Evolutionary conservation across 495 filamentous ascomycete genomes (phyloP).

Genomic region (Paragyromitra xinjiangensis): DNA sequence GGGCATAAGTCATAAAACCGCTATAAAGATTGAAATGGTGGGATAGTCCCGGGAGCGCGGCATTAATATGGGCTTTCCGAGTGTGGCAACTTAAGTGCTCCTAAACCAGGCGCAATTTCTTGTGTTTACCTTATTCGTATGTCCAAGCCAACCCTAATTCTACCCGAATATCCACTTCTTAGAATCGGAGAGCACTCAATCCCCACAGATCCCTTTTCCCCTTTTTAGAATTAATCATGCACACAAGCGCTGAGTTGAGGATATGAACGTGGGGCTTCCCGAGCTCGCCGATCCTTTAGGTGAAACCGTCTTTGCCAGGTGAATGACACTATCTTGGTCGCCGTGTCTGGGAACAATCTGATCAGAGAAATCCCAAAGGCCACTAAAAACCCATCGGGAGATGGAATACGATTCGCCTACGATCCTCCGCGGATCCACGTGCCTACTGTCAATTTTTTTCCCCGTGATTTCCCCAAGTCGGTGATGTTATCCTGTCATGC

Average conservation of each 20-base stretch:
- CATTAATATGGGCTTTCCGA: background rate
- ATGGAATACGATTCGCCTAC: background rate
- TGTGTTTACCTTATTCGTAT: background rate
- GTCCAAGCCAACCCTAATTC: background rate
- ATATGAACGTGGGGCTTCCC: background rate
- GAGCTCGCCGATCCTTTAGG: background rate
- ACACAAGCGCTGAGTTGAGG: background rate
- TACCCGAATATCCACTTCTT: background rate
- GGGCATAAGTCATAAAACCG: background rate
- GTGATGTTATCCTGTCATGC: constrained; percentile 6
- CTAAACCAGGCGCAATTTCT: background rate
- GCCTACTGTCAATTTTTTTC: background rate
- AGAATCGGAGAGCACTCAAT: background rate
- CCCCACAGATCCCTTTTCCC: background rate
- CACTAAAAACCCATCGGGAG: background rate
- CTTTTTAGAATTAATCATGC: background rate
- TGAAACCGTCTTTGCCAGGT: background rate
- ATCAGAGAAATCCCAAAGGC: background rate
- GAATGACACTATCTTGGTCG: constrained; percentile 2
- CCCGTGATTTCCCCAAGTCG: background rate
- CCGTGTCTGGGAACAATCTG: background rate
- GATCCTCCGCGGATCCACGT: background rate
- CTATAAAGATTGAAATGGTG: background rate
- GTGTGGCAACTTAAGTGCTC: background rate
- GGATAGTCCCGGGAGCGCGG: background rate